These are phyloP conservation scores for Coprinellus micaceus DNA, from an alignment of 768 basidiomycete genomes.

Conservation along the genomic window DNA sequence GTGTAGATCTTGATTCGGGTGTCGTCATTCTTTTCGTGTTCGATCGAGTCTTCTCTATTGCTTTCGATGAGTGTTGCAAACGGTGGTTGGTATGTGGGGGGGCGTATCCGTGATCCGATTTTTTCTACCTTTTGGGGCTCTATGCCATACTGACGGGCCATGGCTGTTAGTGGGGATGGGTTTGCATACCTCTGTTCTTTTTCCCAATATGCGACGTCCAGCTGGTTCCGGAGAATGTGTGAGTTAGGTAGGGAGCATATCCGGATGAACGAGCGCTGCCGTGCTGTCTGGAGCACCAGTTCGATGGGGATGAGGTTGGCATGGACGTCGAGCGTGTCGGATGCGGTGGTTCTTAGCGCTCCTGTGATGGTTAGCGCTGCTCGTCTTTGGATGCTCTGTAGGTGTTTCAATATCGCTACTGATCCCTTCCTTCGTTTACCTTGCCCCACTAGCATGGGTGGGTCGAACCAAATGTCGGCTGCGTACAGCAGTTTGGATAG, in stretches of 20 bases:
- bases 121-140: slow-evolving; percentile 14
- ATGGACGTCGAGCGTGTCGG: slow-evolving; percentile 16
- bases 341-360: slow-evolving; percentile 17
- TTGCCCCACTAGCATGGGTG: not conserved
- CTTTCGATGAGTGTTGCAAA: slow-evolving; percentile 2
- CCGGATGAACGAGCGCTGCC: slow-evolving; percentile 7
- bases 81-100: not conserved
- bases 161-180: slow-evolving; percentile 8
- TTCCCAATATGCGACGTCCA: not conserved
- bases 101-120: not conserved
- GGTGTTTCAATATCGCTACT: slow-evolving; percentile 9
- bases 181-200: not conserved
- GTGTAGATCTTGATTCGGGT: slow-evolving; percentile 14
- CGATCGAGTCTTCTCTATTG: not conserved
- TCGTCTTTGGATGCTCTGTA: slow-evolving; percentile 15
- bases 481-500: slow-evolving; percentile 24
- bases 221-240: slow-evolving; percentile 9
- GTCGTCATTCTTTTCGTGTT: slow-evolving; percentile 4
- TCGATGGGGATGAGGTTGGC: slow-evolving; percentile 14
- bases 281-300: slow-evolving; percentile 10
- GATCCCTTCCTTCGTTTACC: slow-evolving; percentile 9
- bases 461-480: slow-evolving; percentile 23
- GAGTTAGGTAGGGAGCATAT: slow-evolving; percentile 14
- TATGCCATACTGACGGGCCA: slow-evolving; percentile 6
- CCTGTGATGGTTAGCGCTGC: slow-evolving; percentile 22